phyloP scores from a whole-genome alignment of 306 rosid genomes.

The Vicia sativa region DNA sequence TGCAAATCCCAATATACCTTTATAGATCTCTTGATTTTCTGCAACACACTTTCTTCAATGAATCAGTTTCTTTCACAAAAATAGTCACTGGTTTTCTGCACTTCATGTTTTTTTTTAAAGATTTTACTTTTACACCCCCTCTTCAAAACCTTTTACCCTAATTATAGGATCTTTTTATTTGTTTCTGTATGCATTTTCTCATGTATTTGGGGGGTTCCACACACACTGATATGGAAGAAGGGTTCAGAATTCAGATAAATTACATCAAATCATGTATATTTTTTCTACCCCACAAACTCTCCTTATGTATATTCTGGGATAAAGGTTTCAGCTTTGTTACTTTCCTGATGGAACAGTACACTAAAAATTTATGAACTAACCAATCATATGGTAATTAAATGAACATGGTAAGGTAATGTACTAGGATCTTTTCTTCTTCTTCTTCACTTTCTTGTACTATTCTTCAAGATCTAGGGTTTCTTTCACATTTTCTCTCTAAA shows the following conservation, averaged over 20 bases:
- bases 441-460: conserved; percentile 19
- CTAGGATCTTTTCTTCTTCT: neutral
- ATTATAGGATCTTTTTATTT: no score
- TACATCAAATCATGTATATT: neutral
- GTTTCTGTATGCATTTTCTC: neutral
- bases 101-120: conserved; percentile 3
- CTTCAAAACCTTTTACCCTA: neutral
- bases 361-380: neutral
- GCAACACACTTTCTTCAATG: conserved; percentile 10
- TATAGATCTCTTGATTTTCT: conserved; percentile 5
- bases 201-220: conserved; percentile 6
- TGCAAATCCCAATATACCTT: conserved; percentile 17
- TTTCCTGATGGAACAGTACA: conserved; percentile 4
- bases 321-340: conserved; percentile 6
- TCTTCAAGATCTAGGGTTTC: conserved; percentile 24
- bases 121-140: conserved; percentile 8
- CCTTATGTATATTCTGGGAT: neutral
- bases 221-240: conserved; percentile 2
- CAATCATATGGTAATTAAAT: conserved; percentile 21
- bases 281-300: conserved; percentile 9
- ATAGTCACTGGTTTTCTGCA: conserved; percentile 17
- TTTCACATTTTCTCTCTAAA: neutral
- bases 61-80: conserved; percentile 25
- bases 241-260: neutral
- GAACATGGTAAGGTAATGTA: conserved; percentile 2